phyloP scores from a whole-genome alignment of 2,329 filamentous ascomycete species.

The Curvularia verruculosa region DNA sequence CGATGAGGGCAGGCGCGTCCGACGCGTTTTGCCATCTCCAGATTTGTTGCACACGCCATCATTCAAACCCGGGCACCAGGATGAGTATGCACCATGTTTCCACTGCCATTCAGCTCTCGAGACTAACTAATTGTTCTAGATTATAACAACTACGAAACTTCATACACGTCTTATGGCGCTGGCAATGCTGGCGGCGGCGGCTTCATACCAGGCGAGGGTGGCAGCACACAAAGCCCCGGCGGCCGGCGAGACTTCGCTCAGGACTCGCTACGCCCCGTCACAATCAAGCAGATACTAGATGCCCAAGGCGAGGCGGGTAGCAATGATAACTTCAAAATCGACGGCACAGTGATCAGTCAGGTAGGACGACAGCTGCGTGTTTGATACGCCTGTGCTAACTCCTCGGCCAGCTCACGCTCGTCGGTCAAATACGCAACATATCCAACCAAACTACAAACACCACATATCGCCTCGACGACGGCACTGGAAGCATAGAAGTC shows the following conservation, averaged over 20 bases:
- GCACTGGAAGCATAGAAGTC: conserved; percentile 89
- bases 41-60: conserved; percentile 13
- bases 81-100: conserved; percentile 27
- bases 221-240: conserved; percentile 54
- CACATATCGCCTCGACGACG: conserved; percentile 93
- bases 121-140: conserved; percentile 35
- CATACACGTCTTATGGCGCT: conserved; percentile 64
- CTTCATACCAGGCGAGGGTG: conserved; percentile 62
- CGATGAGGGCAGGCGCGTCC: conserved; percentile 31
- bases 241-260: conserved; percentile 65
- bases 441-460: conserved; percentile 87
- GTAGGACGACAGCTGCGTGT: conserved; percentile 40
- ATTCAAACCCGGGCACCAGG: conserved; percentile 14
- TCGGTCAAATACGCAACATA: conserved; percentile 89
- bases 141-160: conserved; percentile 52
- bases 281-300: conserved; percentile 91
- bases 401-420: conserved; percentile 72
- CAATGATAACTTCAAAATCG: conserved; percentile 74
- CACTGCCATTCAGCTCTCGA: too few species aligned
- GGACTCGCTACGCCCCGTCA: conserved; percentile 89
- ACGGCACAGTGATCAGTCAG: conserved; percentile 72
- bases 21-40: conserved; percentile 38
- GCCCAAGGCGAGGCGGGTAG: conserved; percentile 67
- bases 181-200: conserved; percentile 63
- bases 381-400: conserved; percentile 14